A percentile compares a stretch with the other conserved stretches of the same genome.
phyloP scores from a whole-genome alignment of 179 eudicot genomes.

The Spergularia azorica region DNA sequence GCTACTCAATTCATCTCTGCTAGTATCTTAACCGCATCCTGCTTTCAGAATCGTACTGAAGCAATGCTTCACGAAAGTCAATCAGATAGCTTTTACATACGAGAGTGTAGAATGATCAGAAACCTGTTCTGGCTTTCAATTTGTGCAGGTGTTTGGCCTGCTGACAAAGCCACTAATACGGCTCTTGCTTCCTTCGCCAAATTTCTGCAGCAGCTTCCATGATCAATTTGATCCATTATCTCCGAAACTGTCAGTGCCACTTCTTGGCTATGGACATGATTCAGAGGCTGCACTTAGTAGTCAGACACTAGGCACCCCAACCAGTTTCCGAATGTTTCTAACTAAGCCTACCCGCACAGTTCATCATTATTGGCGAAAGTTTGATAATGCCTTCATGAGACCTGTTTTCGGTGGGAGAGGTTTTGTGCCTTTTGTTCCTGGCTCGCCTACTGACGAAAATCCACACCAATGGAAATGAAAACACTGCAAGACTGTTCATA shows the following conservation, averaged over 20 bases:
- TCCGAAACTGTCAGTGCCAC: slow-evolving; percentile 30
- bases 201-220: neutral
- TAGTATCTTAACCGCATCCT: too few species aligned
- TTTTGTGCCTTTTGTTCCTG: slow-evolving; percentile 54
- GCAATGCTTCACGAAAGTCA: too few species aligned
- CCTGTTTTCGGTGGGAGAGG: slow-evolving; percentile 84
- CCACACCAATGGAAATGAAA: too few species aligned
- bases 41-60: too few species aligned
- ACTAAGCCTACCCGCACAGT: slow-evolving; percentile 61
- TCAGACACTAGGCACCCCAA: slow-evolving; percentile 30
- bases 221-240: too few species aligned
- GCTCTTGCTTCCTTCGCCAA: slow-evolving; percentile 45
- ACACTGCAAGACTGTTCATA: too few species aligned
- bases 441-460: slow-evolving; percentile 47
- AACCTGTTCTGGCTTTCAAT: neutral
- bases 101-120: neutral
- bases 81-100: neutral
- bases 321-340: slow-evolving; percentile 52
- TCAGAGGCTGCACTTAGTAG: too few species aligned
- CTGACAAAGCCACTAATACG: slow-evolving; percentile 67
- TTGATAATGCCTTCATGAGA: slow-evolving; percentile 68
- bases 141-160: slow-evolving; percentile 67
- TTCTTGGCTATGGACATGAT: slow-evolving; percentile 31
- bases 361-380: slow-evolving; percentile 71
- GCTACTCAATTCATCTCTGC: neutral